These are phyloP conservation scores for Cerioporus squamosus DNA, from an alignment of 1,284 basidiomycete species.

Conservation along the genomic window DNA sequence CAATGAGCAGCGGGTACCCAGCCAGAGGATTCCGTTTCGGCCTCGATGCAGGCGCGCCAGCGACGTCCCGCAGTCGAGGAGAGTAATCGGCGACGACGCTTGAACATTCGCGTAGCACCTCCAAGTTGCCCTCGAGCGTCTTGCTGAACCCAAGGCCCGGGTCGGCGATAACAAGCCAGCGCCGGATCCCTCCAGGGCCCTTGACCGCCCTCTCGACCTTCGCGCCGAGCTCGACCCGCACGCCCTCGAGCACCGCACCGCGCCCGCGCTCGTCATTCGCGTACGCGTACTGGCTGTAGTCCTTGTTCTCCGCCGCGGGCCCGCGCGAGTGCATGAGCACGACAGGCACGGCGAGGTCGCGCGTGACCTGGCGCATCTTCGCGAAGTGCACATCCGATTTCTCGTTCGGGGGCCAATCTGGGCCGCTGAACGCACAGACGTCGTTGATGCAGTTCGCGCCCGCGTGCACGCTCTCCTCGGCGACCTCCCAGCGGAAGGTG, in stretches of 20 bases:
- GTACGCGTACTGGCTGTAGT: constrained; percentile 59
- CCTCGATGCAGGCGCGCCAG: background rate
- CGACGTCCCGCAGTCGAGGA: constrained; percentile 27
- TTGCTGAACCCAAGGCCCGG: constrained; percentile 98
- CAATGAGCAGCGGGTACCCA: constrained; percentile 78
- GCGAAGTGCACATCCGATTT: constrained; percentile 43
- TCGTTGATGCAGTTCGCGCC: constrained; percentile 97
- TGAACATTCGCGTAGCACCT: constrained; percentile 61
- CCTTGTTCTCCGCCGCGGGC: constrained; percentile 75
- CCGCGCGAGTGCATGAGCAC: constrained; percentile 95
- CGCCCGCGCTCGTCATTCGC: constrained; percentile 28
- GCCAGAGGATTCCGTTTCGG: constrained; percentile 52
- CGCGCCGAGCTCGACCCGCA: constrained; percentile 75
- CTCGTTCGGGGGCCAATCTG: constrained; percentile 49
- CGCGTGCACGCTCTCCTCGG: constrained; percentile 74
- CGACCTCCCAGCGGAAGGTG: constrained; percentile 90
- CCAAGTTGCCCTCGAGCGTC: constrained; percentile 75
- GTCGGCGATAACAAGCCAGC: constrained; percentile 93
- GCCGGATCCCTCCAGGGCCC: constrained; percentile 74
- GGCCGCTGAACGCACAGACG: constrained; percentile 82
- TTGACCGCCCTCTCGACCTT: constrained; percentile 75
- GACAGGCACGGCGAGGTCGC: constrained; percentile 68
- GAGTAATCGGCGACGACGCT: constrained; percentile 48
- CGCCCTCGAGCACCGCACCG: constrained; percentile 68
- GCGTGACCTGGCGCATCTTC: constrained; percentile 72